A percentile compares a stretch with the other conserved stretches of the same genome.
Evolutionary conservation across 345 rosid species (phyloP).

Genomic region (Chamaenerion angustifolium): DNA sequence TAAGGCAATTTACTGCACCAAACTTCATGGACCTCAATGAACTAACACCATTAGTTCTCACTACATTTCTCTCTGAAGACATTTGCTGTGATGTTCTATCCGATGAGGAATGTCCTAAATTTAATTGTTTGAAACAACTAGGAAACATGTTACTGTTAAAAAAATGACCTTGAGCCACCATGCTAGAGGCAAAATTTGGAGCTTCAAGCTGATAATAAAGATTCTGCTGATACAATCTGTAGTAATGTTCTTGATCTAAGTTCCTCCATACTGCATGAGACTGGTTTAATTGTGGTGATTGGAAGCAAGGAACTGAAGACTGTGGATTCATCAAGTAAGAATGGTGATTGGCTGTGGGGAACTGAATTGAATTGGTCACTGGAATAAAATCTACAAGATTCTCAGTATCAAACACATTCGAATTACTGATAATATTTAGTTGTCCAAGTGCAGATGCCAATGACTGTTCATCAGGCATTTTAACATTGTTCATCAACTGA

Average conservation of each 20-base stretch:
- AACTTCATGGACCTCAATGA: constrained; percentile 35
- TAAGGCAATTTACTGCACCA: constrained; percentile 22
- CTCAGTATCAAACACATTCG: not conserved
- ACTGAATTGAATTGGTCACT: constrained; percentile 15
- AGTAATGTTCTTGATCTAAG: constrained; percentile 33
- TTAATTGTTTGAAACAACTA: constrained; percentile 16
- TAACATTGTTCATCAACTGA: constrained; percentile 15
- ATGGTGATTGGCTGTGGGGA: constrained; percentile 22
- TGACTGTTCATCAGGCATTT: constrained; percentile 36
- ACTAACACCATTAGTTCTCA: constrained; percentile 44
- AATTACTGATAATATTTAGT: constrained; percentile 15
- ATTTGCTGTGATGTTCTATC: constrained; percentile 22
- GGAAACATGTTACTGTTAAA: constrained; percentile 18
- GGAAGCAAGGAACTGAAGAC: constrained; percentile 25
- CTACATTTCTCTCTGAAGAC: constrained; percentile 50
- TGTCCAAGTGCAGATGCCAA: constrained; percentile 43
- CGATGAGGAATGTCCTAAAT: constrained; percentile 9
- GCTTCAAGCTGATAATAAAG: constrained; percentile 27
- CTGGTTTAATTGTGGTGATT: constrained; percentile 23
- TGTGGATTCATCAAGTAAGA: constrained; percentile 29
- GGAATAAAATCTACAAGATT: constrained; percentile 5
- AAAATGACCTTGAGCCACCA: constrained; percentile 19
- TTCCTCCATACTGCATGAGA: constrained; percentile 31
- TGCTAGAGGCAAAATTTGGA: constrained; percentile 16
- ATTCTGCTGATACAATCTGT: constrained; percentile 28